Base-by-base conservation (phyloP, 441 rosid genomes). In the Metrosideros polymorpha region DNA sequence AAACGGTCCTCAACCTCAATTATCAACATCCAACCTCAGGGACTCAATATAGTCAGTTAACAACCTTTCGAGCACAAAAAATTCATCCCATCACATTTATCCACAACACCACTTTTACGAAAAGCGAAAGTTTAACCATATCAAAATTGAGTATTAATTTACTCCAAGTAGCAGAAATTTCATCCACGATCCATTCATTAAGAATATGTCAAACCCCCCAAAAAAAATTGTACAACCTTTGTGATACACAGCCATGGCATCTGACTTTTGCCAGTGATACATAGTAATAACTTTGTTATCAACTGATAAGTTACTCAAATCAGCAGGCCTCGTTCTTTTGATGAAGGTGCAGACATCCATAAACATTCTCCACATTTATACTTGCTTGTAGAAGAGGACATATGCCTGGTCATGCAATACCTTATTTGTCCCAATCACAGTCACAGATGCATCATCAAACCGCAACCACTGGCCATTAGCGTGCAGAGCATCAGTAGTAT, bases 401-500 rank as follows among this genome's bases (percentile, higher is more conserved):
- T 97, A 97, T 10, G 99, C 99, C 88, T 96, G 99, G 85, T 95
- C 95, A 82, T 97, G 99, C 89, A 97, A 85, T 82, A 97, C 99
- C 93, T 93, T 92, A 77, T 89, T 89, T 35, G 91, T 91, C 52
- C 93, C 92, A 63, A 97, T 95, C 29, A 94, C 91, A 51, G 93
- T 91, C 61, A 97, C 99, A 59, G 93, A 94, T 35, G 98, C 94
- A 92, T 97, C 99, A 77, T 97, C 98, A 61, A 94, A 96, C 39
- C 93, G 95, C n/a, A 97, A 90, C 99, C 99, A 97, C 84, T 93
- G 98, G 83, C 93, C 91, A 71, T 94, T 94, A 54, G 91, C 89
- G 57, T 90, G 89, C 25, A 96, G 92, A 15, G 95, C 95, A 91
- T 97, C 99, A 4, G 99, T 91, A 7, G 99, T 96, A 83, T 97